A percentile compares a stretch with the other conserved stretches of the same genome.
Evolutionary conservation across 352 stramenopile species (phyloP).

Genomic region (Hyaloperonospora arabidopsidis): DNA sequence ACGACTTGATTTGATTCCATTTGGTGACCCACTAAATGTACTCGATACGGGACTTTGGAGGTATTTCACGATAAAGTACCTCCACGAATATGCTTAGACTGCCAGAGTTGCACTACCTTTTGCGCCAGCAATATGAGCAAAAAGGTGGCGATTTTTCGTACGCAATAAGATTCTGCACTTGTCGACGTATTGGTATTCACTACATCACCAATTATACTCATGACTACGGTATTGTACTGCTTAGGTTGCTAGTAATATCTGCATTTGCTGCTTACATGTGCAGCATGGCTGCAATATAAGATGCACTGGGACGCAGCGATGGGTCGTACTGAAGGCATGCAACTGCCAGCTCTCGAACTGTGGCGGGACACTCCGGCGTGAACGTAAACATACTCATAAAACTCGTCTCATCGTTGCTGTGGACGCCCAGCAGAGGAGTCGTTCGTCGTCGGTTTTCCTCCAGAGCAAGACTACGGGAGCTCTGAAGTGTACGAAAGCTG

Average conservation of each 20-base stretch:
- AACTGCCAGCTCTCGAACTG: conserved; percentile 47
- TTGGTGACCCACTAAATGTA: too few relatives aligned
- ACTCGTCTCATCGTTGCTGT: conserved; percentile 30
- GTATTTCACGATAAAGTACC: too few relatives aligned
- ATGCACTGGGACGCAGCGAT: conserved; percentile 56
- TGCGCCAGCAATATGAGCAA: too few relatives aligned
- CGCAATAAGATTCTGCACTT: too few relatives aligned
- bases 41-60: too few relatives aligned
- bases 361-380: conserved; percentile 48
- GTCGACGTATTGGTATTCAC: too few relatives aligned
- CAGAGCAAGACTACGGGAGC: conserved; percentile 17
- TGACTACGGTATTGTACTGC: too few relatives aligned
- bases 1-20: too few relatives aligned
- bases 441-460: conserved; percentile 31
- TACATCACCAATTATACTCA: too few relatives aligned
- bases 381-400: conserved; percentile 63
- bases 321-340: conserved; percentile 67
- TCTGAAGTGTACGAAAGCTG: conserved; percentile 15
- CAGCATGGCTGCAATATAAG: conserved; percentile 71
- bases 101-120: too few relatives aligned
- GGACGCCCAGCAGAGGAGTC: conserved; percentile 18
- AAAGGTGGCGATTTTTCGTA: too few relatives aligned
- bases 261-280: conserved; percentile 22
- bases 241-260: neutral
- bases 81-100: too few relatives aligned